Percentiles rank a stretch among this genome's conserved stretches.
phyloP scores from a whole-genome alignment of 495 filamentous ascomycete genomes.

The Sordaria brevicollis region DNA sequence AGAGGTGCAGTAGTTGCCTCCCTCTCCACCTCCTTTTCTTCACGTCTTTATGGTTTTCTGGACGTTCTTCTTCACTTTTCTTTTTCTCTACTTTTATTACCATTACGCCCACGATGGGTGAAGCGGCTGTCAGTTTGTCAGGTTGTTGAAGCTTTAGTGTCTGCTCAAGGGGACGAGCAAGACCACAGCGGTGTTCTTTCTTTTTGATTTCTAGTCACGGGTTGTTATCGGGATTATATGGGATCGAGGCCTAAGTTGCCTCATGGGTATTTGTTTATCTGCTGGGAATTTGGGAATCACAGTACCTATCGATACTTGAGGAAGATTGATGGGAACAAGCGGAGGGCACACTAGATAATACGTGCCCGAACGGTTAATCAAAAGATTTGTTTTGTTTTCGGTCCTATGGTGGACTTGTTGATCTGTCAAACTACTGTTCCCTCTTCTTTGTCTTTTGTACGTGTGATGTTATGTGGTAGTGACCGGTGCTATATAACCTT shows the following conservation, averaged over 20 bases:
- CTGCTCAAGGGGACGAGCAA: background rate
- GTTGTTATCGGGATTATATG: background rate
- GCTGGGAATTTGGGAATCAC: background rate
- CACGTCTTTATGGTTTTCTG: background rate
- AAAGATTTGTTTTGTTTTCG: background rate
- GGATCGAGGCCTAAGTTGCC: background rate
- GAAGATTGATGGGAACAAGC: background rate
- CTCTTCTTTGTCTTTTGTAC: background rate
- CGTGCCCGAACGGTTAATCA: background rate
- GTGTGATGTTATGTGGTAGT: background rate
- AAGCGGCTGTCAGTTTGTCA: background rate
- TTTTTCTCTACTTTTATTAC: background rate
- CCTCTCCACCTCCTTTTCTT: background rate
- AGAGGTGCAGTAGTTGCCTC: slow-evolving; percentile 30
- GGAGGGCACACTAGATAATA: background rate
- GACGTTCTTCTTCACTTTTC: background rate
- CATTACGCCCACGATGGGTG: background rate
- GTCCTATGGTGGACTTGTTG: background rate
- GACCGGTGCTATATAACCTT: no score
- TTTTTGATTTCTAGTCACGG: background rate
- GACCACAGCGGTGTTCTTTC: background rate
- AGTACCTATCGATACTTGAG: background rate
- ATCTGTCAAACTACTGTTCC: background rate
- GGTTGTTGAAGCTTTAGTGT: background rate
- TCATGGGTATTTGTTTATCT: background rate